Evolutionary conservation across 2,329 filamentous ascomycete species (phyloP).

Genomic region (Xenoacremonium recifei): DNA sequence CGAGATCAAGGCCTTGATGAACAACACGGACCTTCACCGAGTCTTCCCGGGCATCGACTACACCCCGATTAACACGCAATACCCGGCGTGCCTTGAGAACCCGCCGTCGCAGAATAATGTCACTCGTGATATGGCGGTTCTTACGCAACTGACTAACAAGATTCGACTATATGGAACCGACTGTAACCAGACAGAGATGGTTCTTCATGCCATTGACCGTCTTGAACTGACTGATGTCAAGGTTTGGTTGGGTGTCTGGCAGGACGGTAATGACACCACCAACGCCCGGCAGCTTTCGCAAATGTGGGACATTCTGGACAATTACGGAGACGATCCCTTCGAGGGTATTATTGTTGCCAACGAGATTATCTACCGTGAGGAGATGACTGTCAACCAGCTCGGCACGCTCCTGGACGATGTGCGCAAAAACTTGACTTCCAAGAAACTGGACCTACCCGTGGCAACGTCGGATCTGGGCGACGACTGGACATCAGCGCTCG

Average conservation of each 20-base stretch:
- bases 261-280: slow-evolving; percentile 79
- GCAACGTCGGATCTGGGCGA: slow-evolving; percentile 88
- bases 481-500: slow-evolving; percentile 75
- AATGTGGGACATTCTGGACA: slow-evolving; percentile 80
- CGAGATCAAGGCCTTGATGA: slow-evolving; percentile 79
- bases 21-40: slow-evolving; percentile 80
- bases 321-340: slow-evolving; percentile 67
- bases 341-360: slow-evolving; percentile 81
- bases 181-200: slow-evolving; percentile 96
- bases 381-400: slow-evolving; percentile 66
- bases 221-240: slow-evolving; percentile 76
- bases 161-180: slow-evolving; percentile 92
- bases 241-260: slow-evolving; percentile 93
- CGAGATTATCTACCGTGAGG: slow-evolving; percentile 73
- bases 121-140: slow-evolving; percentile 84
- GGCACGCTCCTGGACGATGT: slow-evolving; percentile 65
- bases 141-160: slow-evolving; percentile 85
- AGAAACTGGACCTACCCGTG: slow-evolving; percentile 69
- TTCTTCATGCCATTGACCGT: slow-evolving; percentile 75
- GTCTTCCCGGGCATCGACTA: slow-evolving; percentile 97
- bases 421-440: slow-evolving; percentile 66
- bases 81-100: slow-evolving; percentile 74
- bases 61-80: slow-evolving; percentile 87
- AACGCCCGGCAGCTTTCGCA: slow-evolving; percentile 78
- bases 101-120: slow-evolving; percentile 92